Base-by-base conservation (phyloP, 2,329 filamentous ascomycete species). In the Elsinoe australis region DNA sequence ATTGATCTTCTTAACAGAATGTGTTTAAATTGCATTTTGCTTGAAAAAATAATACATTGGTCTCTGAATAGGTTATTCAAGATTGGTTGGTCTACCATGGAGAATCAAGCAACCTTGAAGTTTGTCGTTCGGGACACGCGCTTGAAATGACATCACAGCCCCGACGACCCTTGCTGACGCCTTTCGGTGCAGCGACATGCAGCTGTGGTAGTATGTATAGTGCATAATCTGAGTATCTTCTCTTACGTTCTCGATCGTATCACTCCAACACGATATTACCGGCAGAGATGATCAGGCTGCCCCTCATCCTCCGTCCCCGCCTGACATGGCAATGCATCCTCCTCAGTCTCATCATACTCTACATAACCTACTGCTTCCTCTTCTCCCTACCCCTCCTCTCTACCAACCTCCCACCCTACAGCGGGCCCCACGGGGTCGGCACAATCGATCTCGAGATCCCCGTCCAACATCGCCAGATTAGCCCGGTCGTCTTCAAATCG, bases 401-500 rank as follows among this genome's bases (percentile, higher is more conserved):
- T 44, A 62, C 60, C 28, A 62, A 63, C 12, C 60, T 72, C 14
- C 69, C 69, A 28, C 49, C 55, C 15, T 71, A 71, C 49, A 66
- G 66, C 2, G 69, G 69, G 24, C 55, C 59, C 3, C 64, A 68
- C 54, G 61, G 67, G 41, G 68, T 72, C 15, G 69, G 69, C 5
- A 61, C 66, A 9, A 56, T 71, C 22, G 69, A 72, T 54, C 51
- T 72, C 19, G 69, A 72, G 50, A 64, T 54, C 4, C 60, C 66
- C 3, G 61, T 63, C 48, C 60, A 67, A 18, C 52, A 61, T 35
- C 58, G 61, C 33, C 58, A 61, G 9, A 55, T 71, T 4, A 59
- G 59, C 50, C 58, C 65, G n/a, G 63, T 59, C 5, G 56, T 61
- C 15, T 59, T 68, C 53, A 67, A 65, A 51, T 59, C 61, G 38